Evolutionary conservation across 164 flowering plant species (phyloP).

Genomic region (Amborella trichopoda): DNA sequence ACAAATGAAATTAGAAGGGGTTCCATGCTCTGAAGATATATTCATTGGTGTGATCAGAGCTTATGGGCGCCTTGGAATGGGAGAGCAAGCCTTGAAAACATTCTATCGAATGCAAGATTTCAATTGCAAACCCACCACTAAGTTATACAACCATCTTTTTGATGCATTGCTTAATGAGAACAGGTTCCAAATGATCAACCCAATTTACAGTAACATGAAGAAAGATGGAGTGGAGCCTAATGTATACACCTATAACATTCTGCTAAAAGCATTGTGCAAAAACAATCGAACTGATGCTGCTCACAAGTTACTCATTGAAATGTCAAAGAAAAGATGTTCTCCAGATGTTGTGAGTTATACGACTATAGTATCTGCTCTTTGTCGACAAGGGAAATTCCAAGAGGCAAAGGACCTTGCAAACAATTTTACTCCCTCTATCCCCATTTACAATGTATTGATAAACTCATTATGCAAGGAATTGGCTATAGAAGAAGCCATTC

Average conservation of each 20-base stretch:
- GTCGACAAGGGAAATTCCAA: constrained; percentile 42
- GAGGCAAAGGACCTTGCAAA: constrained; percentile 54
- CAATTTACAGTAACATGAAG: constrained; percentile 63
- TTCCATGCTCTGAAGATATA: constrained; percentile 46
- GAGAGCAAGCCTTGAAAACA: constrained; percentile 62
- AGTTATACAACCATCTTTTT: constrained; percentile 69
- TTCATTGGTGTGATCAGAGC: constrained; percentile 41
- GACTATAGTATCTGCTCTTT: constrained; percentile 58
- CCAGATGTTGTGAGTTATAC: constrained; percentile 79
- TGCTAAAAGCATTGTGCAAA: constrained; percentile 79
- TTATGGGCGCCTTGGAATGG: constrained; percentile 31
- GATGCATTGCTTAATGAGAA: constrained; percentile 66
- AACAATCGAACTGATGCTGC: constrained; percentile 60
- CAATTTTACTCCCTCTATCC: constrained; percentile 30
- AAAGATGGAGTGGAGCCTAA: constrained; percentile 68
- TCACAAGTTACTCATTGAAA: constrained; percentile 52
- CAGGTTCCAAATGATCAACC: constrained; percentile 56
- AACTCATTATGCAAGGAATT: constrained; percentile 38
- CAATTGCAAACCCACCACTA: constrained; percentile 51
- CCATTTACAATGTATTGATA: constrained; percentile 69
- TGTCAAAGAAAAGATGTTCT: constrained; percentile 53
- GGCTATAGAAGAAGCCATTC: constrained; percentile 33
- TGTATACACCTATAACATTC: constrained; percentile 68
- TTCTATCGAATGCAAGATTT: constrained; percentile 70
- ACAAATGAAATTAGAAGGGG: constrained; percentile 71